Evolutionary conservation across 1,284 basidiomycete species (phyloP).

Genomic region (Ustilago cynodontis): DNA sequence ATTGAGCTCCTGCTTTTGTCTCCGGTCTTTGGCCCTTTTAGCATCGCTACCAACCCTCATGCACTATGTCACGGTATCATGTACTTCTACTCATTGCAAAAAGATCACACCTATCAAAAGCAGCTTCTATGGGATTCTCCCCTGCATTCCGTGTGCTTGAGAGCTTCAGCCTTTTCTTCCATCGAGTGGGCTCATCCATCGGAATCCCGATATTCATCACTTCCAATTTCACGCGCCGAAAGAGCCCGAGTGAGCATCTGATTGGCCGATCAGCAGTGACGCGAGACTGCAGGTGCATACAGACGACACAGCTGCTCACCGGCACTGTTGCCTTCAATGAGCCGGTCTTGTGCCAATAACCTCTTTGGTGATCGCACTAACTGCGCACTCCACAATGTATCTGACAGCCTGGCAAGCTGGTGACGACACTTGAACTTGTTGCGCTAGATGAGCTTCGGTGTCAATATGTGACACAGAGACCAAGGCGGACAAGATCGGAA

Average conservation of each 20-base stretch:
- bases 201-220: not conserved
- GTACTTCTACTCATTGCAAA: conserved; percentile 16
- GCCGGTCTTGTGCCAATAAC: not conserved
- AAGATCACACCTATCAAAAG: not conserved
- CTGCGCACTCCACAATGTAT: not conserved
- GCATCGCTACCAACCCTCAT: not conserved
- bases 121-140: not conserved
- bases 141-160: not conserved
- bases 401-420: not conserved
- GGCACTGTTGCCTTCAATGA: not conserved
- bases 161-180: not conserved
- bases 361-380: not conserved
- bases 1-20: conserved; percentile 26
- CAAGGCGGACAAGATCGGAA: conserved; percentile 28
- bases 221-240: conserved; percentile 29
- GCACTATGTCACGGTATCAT: conserved; percentile 7
- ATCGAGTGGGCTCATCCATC: not conserved
- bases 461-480: not conserved
- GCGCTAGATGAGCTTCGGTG: too few relatives aligned
- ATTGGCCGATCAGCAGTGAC: conserved; percentile 26
- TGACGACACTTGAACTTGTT: too few relatives aligned
- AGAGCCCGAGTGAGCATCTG: not conserved
- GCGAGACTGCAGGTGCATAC: conserved; percentile 15
- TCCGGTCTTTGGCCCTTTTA: not conserved
- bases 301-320: conserved; percentile 1